Evolutionary conservation across 1,284 basidiomycete genomes (phyloP).

Genomic region (Fomitopsis palustris): DNA sequence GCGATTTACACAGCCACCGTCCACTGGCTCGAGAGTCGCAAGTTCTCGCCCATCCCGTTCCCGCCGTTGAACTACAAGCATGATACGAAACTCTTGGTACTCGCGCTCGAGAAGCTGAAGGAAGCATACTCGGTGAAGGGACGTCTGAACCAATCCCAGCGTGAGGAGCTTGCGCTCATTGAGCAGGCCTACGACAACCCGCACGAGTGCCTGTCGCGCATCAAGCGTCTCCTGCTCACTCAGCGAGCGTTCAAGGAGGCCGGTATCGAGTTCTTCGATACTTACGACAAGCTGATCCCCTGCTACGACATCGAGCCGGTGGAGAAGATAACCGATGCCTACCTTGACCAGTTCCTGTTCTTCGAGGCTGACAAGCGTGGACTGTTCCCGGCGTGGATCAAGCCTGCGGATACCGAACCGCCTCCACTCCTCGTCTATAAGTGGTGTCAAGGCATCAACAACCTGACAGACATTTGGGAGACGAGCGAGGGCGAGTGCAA

Average conservation of each 20-base stretch:
- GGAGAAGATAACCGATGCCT: constrained; percentile 98
- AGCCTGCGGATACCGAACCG: constrained; percentile 94
- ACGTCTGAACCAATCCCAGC: constrained; percentile 93
- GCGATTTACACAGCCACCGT: constrained; percentile 97
- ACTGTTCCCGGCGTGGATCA: constrained; percentile 96
- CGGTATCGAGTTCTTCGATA: constrained; percentile 94
- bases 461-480: constrained; percentile 94
- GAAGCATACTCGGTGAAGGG: constrained; percentile 98
- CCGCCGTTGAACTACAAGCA: constrained; percentile 98
- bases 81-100: constrained; percentile 92
- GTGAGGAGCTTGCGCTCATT: constrained; percentile 93
- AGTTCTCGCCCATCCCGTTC: constrained; percentile 97
- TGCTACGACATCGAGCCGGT: constrained; percentile 98
- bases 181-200: constrained; percentile 97
- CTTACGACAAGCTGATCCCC: constrained; percentile 96
- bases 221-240: constrained; percentile 92
- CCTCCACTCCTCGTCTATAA: constrained; percentile 97
- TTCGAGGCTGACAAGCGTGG: constrained; percentile 96
- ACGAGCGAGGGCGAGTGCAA: constrained; percentile 95
- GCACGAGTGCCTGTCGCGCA: constrained; percentile 91
- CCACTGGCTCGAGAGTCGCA: constrained; percentile 95
- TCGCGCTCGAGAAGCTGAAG: constrained; percentile 95
- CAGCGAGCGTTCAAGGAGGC: constrained; percentile 97
- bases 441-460: constrained; percentile 94
- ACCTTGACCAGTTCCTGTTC: constrained; percentile 89